Percentiles rank a stretch among this genome's conserved stretches.
phyloP scores from a whole-genome alignment of 306 rosid species.

The Cucurbita pepo region DNA sequence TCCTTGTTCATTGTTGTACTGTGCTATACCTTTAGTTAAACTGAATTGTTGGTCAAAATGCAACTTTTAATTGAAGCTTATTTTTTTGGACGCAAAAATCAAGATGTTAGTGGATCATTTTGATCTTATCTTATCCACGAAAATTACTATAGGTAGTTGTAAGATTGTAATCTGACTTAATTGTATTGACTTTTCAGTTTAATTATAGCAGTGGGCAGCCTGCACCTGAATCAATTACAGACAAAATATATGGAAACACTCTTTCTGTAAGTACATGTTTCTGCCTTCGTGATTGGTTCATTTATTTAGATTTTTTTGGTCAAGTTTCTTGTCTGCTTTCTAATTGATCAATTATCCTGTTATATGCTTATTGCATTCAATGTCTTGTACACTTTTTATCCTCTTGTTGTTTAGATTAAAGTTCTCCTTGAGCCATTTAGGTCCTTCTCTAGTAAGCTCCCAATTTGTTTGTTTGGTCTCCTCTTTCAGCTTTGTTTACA shows the following conservation, averaged over 20 bases:
- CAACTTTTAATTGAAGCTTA: neutral
- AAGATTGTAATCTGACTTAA: slow-evolving; percentile 17
- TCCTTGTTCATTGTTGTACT: neutral
- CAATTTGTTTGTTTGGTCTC: no score
- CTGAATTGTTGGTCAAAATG: neutral
- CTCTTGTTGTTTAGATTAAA: no score
- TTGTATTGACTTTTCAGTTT: slow-evolving; percentile 37
- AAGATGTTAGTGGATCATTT: neutral
- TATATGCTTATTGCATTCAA: neutral
- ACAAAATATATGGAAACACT: slow-evolving; percentile 94
- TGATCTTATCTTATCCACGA: neutral
- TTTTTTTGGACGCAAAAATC: neutral
- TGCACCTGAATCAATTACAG: slow-evolving; percentile 96
- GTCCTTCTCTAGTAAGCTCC: no score
- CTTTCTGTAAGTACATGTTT: slow-evolving; percentile 53
- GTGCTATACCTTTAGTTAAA: neutral
- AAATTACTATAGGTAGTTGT: neutral
- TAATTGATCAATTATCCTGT: neutral
- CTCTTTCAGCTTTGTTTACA: no score
- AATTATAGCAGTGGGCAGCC: slow-evolving; percentile 97
- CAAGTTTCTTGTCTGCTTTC: neutral
- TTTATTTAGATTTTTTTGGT: neutral
- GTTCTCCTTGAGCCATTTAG: no score
- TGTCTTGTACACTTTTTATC: no score
- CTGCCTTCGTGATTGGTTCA: neutral